Evolutionary conservation across 2,329 filamentous ascomycete species (phyloP), one percentile per base, ranked within the genome.

Genomic region (Exophiala viscosa): DNA sequence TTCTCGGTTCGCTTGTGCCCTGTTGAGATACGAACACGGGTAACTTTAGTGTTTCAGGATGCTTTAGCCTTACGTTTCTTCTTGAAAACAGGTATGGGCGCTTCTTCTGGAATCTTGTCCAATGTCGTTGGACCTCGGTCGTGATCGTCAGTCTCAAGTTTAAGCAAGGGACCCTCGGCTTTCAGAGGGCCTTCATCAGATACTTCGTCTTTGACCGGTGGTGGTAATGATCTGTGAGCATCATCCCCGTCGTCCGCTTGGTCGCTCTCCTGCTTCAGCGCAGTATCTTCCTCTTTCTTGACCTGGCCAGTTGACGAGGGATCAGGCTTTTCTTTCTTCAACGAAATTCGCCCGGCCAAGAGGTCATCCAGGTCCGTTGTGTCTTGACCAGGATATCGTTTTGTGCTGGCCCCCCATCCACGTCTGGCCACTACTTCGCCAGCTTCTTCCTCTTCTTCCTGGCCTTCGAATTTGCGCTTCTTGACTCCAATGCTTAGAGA

Each of bases 61-160:
- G 66, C 61, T 62, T 76, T 77, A 2, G 72, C 67, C 58, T 74
- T 76, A 57, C 74, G 73, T 58, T 76, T 76, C 60, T 76, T 77
- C 60, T 76, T 77, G 66, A 77, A 77, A 17, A 76, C 60, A 36
- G 75, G 60, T 8, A 52, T 41, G 14, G 51, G 39, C 23, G 47
- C 38, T 8, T 55, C 66, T 3, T 67, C 69, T 32, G 48, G 52
- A 15, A 57, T 52, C 15, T 47, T 50, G 45, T 43, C 41, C 14
- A 52, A 60, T 57, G 10, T 17, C 23, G 23, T 28, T 34, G 36
- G 28, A 32, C 54, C 36, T 23, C 10, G 28, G 10, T 38, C 48
- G 5, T 47, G 17, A 23, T 50, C 46, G 23, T 41, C 44, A 4
- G 55, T 33, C 14, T 67, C 67, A 55, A 71, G 67, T 23, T 62